Conservation (phyloP, 1,284 basidiomycete genomes). For the Pseudozyma pruni region DNA sequence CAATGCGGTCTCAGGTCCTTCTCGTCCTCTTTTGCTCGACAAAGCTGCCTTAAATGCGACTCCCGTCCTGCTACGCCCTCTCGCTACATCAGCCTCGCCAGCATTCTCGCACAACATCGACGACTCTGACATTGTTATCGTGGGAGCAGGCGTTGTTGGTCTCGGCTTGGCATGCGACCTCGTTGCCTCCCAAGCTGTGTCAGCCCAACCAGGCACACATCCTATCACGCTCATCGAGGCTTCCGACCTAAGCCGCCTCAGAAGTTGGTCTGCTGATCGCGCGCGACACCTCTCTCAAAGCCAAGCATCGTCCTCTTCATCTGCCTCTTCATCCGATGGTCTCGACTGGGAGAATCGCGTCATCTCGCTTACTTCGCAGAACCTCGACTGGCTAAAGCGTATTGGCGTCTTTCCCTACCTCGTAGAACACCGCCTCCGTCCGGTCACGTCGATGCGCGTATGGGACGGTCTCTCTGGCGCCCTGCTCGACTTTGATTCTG, state of each 20-base stretch:
- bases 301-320: constrained; percentile 5
- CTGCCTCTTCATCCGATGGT: constrained; percentile 30
- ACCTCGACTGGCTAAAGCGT: constrained; percentile 60
- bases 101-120: constrained; percentile 1
- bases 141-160: constrained; percentile 65
- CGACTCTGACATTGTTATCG: constrained; percentile 61
- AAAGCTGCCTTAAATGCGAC: background rate
- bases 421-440: constrained; percentile 44
- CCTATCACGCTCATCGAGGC: constrained; percentile 60
- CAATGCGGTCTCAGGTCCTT: constrained; percentile 12
- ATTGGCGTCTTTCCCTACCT: constrained; percentile 58
- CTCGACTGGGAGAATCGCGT: constrained; percentile 65
- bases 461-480: constrained; percentile 65
- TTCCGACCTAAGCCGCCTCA: constrained; percentile 43
- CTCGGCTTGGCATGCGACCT: constrained; percentile 57
- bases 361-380: constrained; percentile 62
- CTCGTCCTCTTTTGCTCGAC: background rate
- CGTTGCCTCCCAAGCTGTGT: constrained; percentile 25
- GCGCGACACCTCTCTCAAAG: constrained; percentile 10
- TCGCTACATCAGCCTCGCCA: background rate
- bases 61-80: constrained; percentile 5
- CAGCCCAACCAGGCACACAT: background rate
- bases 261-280: constrained; percentile 43
- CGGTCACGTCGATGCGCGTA: constrained; percentile 62
- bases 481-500: constrained; percentile 58